Conservation (phyloP, 2,329 filamentous ascomycete species). For the Fusarium setosum region DNA sequence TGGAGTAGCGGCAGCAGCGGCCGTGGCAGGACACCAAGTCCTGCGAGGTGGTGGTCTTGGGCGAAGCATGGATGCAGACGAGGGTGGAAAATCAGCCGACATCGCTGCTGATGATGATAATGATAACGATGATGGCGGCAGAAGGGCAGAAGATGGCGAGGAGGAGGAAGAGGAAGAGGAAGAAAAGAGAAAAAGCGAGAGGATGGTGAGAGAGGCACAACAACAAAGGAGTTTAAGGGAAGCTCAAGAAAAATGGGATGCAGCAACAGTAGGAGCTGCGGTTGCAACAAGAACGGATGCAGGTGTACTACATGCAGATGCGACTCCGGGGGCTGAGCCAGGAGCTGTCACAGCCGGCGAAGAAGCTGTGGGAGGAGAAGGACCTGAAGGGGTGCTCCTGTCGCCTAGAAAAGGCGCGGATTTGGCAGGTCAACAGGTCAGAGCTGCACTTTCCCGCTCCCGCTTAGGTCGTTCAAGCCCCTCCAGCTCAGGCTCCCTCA, state of each 20-base stretch:
- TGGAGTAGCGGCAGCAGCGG: constrained; percentile 39
- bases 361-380: constrained; percentile 7
- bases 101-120: too few relatives aligned
- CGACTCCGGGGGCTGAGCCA: constrained; percentile 23
- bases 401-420: constrained; percentile 36
- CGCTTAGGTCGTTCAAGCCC: constrained; percentile 31
- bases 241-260: constrained; percentile 38
- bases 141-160: neutral
- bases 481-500: constrained; percentile 26
- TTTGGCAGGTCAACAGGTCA: constrained; percentile 34
- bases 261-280: constrained; percentile 26
- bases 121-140: constrained; percentile 1
- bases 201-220: constrained; percentile 23
- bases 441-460: constrained; percentile 35
- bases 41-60: constrained; percentile 27
- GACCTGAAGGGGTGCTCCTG: constrained; percentile 24
- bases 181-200: constrained; percentile 2
- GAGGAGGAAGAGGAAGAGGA: constrained; percentile 1
- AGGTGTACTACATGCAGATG: constrained; percentile 17
- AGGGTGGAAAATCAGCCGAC: constrained; percentile 11
- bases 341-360: constrained; percentile 18
- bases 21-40: constrained; percentile 29
- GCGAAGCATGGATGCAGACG: constrained; percentile 15
- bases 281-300: constrained; percentile 28
- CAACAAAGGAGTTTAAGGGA: constrained; percentile 34